These are phyloP conservation scores for Botrytis medusae DNA, from an alignment of 2,329 filamentous ascomycete genomes.

Conservation along the genomic window DNA sequence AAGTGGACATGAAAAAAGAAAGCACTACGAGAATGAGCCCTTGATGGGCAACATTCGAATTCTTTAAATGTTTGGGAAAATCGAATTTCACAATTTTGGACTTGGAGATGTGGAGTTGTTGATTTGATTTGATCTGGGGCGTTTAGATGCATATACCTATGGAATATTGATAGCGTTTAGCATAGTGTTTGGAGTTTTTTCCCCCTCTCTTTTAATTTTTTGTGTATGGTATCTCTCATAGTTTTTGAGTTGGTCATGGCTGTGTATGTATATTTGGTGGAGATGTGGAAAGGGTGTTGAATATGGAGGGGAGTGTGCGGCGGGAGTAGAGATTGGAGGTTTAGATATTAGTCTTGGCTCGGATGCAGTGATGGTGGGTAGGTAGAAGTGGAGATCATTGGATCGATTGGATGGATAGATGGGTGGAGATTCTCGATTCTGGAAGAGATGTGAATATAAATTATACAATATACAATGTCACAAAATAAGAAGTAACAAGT, in stretches of 20 bases:
- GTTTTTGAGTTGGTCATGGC: background rate
- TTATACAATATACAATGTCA: background rate
- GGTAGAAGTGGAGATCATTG: background rate
- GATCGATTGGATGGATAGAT: background rate
- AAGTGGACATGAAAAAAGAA: background rate
- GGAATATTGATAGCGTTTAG: conserved; percentile 17
- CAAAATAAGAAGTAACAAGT: too few species aligned
- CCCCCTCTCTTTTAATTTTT: background rate
- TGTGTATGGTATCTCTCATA: background rate
- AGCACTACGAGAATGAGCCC: conserved; percentile 3
- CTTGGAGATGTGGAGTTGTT: conserved; percentile 1
- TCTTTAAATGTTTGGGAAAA: background rate
- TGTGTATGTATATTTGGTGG: background rate
- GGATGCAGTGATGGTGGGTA: background rate
- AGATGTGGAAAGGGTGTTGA: background rate
- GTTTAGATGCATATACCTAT: conserved; percentile 10
- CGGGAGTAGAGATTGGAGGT: background rate
- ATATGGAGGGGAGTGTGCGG: background rate
- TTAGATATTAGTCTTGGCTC: background rate
- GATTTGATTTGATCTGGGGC: background rate
- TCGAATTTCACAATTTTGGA: background rate
- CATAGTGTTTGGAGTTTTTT: conserved; percentile 11
- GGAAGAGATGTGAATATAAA: background rate
- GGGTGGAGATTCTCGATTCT: background rate
- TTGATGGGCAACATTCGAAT: conserved; percentile 19